Base-by-base conservation (phyloP, 2,329 filamentous ascomycete species). In the Arthrinium phaeospermum region DNA sequence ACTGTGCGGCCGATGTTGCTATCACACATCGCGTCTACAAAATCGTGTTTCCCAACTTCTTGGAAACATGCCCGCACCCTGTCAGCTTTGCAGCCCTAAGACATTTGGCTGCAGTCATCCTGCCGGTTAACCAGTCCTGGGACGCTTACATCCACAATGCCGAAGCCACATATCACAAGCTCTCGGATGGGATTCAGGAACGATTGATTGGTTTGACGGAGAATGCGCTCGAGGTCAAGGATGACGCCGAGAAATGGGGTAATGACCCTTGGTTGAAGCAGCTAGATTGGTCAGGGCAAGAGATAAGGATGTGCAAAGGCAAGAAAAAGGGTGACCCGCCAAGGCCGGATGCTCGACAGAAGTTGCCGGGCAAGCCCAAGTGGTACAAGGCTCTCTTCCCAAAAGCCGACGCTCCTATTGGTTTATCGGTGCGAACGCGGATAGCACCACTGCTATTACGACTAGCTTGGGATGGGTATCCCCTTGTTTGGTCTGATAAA, bases 21-120 rank as follows among this genome's bases (percentile, higher is more conserved):
- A 91, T 98, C 76, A 99, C 96, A 0, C 96, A 99, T 78, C 91
- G 91, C 68, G 93, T 99, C n/a, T 99, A 96, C 83, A 92, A 94
- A 80, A 94, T 94, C 73, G 95, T 98, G 1, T 96, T 99, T 75
- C 94, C 95, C 0, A 92, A 93, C 72, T 99, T 98, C 78, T 85
- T 98, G 27, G 87, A 94, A 64, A 94, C 93, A 37, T 99, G 96
- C 79, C 96, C 96, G 0, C 97, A 99, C 82, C 96, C 96, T 0
- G 96, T 99, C 78, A 98, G 95, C 83, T 99, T 99, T 79, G 96
- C 94, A 2, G 96, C 96, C 1, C 86, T 99, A 24, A 90, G 96
- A 22, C 96, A 98, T 80, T 87, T 99, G n/a, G 95, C 95, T 0
- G 93, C 95, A 0, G 95, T 98, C 75, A 98, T 98, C 68, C 85